A percentile compares a stretch with the other conserved stretches of the same genome.
phyloP scores from a whole-genome alignment of 164 flowering plant species.

The Warburgia ugandensis region DNA sequence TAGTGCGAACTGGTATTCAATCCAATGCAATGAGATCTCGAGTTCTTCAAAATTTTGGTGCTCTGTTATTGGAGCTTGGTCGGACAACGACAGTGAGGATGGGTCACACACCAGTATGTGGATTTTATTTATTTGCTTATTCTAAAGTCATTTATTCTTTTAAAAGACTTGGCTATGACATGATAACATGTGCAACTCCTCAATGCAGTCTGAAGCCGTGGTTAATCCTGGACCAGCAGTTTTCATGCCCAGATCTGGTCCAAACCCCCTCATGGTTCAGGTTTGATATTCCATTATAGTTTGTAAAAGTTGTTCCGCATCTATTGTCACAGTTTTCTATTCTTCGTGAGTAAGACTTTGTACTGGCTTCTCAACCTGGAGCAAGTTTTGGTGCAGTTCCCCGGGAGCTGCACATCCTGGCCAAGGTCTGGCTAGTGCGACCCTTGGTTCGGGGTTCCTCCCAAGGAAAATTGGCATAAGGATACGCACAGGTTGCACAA shows the following conservation, averaged over 20 bases:
- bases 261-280: conserved; percentile 97
- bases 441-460: conserved; percentile 45
- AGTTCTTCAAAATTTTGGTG: conserved; percentile 60
- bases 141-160: too few species aligned
- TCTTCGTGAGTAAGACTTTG: conserved; percentile 11
- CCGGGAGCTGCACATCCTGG: conserved; percentile 39
- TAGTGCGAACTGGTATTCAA: conserved; percentile 40
- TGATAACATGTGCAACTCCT: not conserved
- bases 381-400: conserved; percentile 52
- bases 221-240: conserved; percentile 95
- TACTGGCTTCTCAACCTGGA: conserved; percentile 46
- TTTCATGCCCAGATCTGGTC: conserved; percentile 68
- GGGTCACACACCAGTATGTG: conserved; percentile 70
- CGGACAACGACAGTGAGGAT: conserved; percentile 75
- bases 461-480: conserved; percentile 81
- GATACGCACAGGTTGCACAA: conserved; percentile 59
- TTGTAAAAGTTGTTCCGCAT: too few species aligned
- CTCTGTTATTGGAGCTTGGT: conserved; percentile 83
- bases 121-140: too few species aligned
- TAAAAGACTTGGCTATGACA: too few species aligned
- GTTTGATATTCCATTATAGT: too few species aligned
- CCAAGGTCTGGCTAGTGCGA: conserved; percentile 36
- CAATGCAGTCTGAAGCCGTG: conserved; percentile 68
- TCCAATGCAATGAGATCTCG: conserved; percentile 58
- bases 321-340: not conserved